These are phyloP conservation scores for Chlorella variabilis DNA, from an alignment of 163 green algal genomes.

Conservation along the genomic window DNA sequence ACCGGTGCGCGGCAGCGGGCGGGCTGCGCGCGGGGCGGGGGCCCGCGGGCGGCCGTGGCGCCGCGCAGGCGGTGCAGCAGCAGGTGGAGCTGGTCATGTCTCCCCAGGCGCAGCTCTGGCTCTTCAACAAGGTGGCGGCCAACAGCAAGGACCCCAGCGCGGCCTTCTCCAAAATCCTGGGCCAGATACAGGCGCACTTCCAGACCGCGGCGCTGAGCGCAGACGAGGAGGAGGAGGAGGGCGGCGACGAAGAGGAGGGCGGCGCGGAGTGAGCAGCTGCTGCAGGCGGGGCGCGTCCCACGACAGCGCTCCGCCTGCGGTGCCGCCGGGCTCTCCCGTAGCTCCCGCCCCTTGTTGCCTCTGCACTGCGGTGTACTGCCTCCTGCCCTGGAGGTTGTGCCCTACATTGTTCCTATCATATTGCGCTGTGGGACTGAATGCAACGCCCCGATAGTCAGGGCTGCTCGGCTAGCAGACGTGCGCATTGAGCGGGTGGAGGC, in stretches of 20 bases:
- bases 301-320: too few species aligned
- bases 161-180: not conserved
- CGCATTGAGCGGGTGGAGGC: too few species aligned
- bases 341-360: too few species aligned
- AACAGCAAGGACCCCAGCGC: not conserved
- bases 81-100: conserved; percentile 63
- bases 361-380: too few species aligned
- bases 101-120: conserved; percentile 42
- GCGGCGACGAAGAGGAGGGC: not conserved
- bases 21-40: not conserved
- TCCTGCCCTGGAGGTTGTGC: too few species aligned
- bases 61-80: not conserved
- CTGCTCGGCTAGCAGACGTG: too few species aligned
- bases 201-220: too few species aligned
- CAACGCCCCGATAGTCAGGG: too few species aligned
- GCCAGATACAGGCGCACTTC: conserved; percentile 21
- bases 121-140: conserved; percentile 42
- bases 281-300: not conserved
- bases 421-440: too few species aligned
- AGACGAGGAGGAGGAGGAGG: not conserved
- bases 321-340: too few species aligned
- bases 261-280: not conserved
- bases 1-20: not conserved
- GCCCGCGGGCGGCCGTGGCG: not conserved
- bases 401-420: too few species aligned